Conservation (phyloP, 1,139 yeast species). For the Hyphopichia khmerensis region DNA sequence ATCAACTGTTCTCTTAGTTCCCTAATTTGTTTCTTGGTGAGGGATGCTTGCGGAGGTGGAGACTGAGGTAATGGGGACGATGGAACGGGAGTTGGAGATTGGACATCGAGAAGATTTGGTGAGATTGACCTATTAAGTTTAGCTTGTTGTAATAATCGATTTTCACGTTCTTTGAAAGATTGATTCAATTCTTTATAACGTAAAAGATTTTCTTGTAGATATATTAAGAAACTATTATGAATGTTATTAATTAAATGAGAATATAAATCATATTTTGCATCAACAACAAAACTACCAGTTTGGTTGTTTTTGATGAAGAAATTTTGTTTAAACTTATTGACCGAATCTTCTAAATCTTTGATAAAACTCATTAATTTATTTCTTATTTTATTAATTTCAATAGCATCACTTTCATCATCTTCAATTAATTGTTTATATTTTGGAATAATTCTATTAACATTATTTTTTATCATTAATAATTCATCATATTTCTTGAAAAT, state of each 20-base stretch:
- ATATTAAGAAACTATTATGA: slow-evolving; percentile 31
- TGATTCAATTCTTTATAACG: slow-evolving; percentile 29
- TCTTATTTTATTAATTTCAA: slow-evolving; percentile 22
- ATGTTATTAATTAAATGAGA: slow-evolving; percentile 29
- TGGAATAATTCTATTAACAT: slow-evolving; percentile 31
- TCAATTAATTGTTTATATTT: slow-evolving; percentile 17
- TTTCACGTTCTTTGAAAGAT: slow-evolving; percentile 23
- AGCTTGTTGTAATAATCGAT: background rate
- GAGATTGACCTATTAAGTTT: background rate
- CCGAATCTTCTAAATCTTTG: slow-evolving; percentile 35
- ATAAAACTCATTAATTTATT: slow-evolving; percentile 25
- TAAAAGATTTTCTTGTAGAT: slow-evolving; percentile 34
- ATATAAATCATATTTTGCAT: slow-evolving; percentile 13
- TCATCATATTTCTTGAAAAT: slow-evolving; percentile 32
- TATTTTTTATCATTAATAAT: slow-evolving; percentile 32
- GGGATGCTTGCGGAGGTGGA: slow-evolving; percentile 7
- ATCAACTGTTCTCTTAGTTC: slow-evolving; percentile 70
- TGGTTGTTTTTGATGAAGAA: slow-evolving; percentile 18
- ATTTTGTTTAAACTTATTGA: slow-evolving; percentile 23
- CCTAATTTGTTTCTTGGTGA: slow-evolving; percentile 54
- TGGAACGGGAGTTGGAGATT: background rate
- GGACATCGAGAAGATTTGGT: background rate
- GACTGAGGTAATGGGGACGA: background rate
- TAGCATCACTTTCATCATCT: slow-evolving; percentile 10
- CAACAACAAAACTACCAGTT: slow-evolving; percentile 14